These are phyloP conservation scores for Colletotrichum sojae DNA, from an alignment of 2,329 filamentous ascomycete species.

Conservation along the genomic window DNA sequence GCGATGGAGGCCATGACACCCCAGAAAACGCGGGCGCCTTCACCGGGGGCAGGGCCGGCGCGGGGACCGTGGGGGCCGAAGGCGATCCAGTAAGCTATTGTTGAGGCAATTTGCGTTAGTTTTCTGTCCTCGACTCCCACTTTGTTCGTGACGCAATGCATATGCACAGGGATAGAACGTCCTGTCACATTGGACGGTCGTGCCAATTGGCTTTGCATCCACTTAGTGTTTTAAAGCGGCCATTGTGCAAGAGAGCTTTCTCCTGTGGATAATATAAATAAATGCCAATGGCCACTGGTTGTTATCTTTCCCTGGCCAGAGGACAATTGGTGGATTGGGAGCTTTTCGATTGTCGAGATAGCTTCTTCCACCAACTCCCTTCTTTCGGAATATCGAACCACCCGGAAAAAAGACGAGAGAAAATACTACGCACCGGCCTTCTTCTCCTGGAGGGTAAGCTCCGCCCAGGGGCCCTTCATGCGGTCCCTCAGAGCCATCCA, in stretches of 20 bases:
- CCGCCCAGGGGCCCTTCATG: slow-evolving; percentile 98
- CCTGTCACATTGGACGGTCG: slow-evolving; percentile 19
- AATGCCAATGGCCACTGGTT: neutral
- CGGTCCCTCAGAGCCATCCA: slow-evolving; percentile 99
- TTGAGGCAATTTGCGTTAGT: slow-evolving; percentile 57
- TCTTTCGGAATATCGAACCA: slow-evolving; percentile 22
- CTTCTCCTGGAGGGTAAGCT: slow-evolving; percentile 97
- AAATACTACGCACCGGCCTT: slow-evolving; percentile 86
- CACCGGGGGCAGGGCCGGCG: slow-evolving; percentile 84
- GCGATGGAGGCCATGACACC: slow-evolving; percentile 79
- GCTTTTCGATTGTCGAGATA: neutral
- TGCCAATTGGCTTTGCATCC: slow-evolving; percentile 29
- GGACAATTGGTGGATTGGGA: slow-evolving; percentile 20
- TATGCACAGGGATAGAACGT: slow-evolving; percentile 32
- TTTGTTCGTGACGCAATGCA: slow-evolving; percentile 34
- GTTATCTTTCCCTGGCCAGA: neutral
- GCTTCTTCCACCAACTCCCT: slow-evolving; percentile 7
- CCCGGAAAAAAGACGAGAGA: slow-evolving; percentile 23
- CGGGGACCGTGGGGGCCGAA: slow-evolving; percentile 97
- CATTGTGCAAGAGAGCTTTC: neutral
- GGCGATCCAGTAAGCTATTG: slow-evolving; percentile 96
- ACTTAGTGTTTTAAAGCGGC: slow-evolving; percentile 6
- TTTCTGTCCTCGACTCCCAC: slow-evolving; percentile 36
- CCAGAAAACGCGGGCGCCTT: slow-evolving; percentile 83
- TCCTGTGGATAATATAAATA: slow-evolving; percentile 5